Conservation (phyloP, 495 filamentous ascomycete genomes). For the Aspergillus bridgeri region DNA sequence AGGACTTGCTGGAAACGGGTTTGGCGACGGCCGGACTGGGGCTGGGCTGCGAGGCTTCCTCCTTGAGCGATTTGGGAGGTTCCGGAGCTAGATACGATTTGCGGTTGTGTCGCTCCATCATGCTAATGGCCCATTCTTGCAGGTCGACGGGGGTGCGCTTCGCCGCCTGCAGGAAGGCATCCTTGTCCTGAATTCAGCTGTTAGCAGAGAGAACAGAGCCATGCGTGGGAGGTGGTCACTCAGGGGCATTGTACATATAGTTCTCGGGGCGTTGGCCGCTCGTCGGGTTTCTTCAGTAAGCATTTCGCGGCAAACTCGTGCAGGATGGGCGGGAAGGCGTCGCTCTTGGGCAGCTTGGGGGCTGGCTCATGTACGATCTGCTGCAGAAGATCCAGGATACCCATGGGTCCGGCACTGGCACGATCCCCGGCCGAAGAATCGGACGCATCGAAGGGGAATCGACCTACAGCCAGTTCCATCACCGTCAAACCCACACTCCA, state of each 20-base stretch:
- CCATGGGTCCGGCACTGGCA: conserved; percentile 73
- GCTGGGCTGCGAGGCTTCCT: conserved; percentile 18
- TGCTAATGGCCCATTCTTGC: conserved; percentile 80
- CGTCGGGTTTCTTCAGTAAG: conserved; percentile 79
- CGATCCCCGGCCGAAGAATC: conserved; percentile 69
- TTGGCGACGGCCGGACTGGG: conserved; percentile 18
- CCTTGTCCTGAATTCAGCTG: conserved; percentile 61
- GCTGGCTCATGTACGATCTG: conserved; percentile 97
- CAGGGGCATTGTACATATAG: conserved; percentile 49
- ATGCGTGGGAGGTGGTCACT: conserved; percentile 5
- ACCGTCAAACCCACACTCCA: conserved; percentile 97
- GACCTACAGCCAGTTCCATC: conserved; percentile 95
- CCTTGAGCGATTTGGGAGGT: conserved; percentile 46
- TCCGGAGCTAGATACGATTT: conserved; percentile 81
- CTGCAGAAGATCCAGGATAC: conserved; percentile 92
- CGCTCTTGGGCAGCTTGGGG: conserved; percentile 89
- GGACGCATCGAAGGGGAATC: conserved; percentile 86
- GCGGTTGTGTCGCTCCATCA: conserved; percentile 88
- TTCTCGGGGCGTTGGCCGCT: conserved; percentile 86
- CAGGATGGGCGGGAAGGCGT: conserved; percentile 90
- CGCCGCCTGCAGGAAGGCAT: conserved; percentile 89
- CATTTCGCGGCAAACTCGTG: conserved; percentile 98
- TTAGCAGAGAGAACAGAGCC: conserved; percentile 10
- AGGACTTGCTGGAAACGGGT: conserved; percentile 35
- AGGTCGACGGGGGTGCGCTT: conserved; percentile 92